Conservation (phyloP, 305 asterid species). For the Rubia tinctorum region DNA sequence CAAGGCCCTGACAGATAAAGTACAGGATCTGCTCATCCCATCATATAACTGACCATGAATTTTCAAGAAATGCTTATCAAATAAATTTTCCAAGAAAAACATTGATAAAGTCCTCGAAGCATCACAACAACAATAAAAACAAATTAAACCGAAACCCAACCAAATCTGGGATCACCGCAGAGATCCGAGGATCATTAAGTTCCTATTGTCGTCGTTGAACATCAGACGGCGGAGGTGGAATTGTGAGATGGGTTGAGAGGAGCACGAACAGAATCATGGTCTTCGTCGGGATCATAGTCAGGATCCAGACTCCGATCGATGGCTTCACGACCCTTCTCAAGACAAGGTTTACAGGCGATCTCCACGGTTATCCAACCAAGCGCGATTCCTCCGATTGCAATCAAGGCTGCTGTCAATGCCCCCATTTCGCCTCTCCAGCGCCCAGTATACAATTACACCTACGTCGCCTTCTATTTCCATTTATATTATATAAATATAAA, state of each 20-base stretch:
- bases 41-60: too few species aligned
- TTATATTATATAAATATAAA: too few species aligned
- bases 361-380: conserved; percentile 86
- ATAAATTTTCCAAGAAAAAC: neutral
- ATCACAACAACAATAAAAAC: too few species aligned
- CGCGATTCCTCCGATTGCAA: conserved; percentile 67
- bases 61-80: too few species aligned
- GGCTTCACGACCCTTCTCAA: conserved; percentile 84
- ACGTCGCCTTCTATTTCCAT: too few species aligned
- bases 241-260: conserved; percentile 46
- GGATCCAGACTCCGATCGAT: conserved; percentile 90
- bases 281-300: conserved; percentile 79
- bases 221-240: conserved; percentile 35
- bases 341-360: conserved; percentile 91
- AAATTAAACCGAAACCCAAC: neutral
- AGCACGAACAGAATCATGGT: conserved; percentile 37
- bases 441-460: too few species aligned
- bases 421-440: conserved; percentile 42
- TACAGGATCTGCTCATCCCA: neutral
- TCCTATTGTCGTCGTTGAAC: neutral
- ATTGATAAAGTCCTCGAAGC: neutral
- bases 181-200: neutral
- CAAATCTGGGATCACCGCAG: neutral
- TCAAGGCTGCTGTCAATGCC: conserved; percentile 73
- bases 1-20: neutral